A percentile compares a stretch with the other conserved stretches of the same genome.
Evolutionary conservation across 2,329 filamentous ascomycete genomes (phyloP).

Genomic region (Fusarium dimerum): DNA sequence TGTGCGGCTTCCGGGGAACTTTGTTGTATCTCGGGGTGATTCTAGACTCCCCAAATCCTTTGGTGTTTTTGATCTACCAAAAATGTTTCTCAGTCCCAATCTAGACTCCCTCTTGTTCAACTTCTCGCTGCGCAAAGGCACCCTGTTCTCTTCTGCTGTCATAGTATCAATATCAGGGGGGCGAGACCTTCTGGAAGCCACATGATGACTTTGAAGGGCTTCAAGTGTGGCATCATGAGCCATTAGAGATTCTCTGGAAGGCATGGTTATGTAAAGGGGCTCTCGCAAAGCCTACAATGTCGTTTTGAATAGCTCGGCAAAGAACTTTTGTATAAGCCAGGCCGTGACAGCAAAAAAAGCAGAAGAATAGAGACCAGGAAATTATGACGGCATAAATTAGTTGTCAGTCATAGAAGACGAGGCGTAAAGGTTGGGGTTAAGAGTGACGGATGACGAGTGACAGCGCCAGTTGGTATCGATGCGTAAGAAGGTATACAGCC

Average conservation of each 20-base stretch:
- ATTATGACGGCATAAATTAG: neutral
- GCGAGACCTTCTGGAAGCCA: conserved; percentile 23
- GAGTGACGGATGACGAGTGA: neutral
- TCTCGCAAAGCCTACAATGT: neutral
- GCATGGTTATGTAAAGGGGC: conserved; percentile 12
- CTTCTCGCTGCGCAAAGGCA: conserved; percentile 46
- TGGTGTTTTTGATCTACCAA: conserved; percentile 45
- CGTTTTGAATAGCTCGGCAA: neutral
- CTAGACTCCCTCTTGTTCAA: conserved; percentile 51
- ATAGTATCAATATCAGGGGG: conserved; percentile 27
- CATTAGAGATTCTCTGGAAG: conserved; percentile 29
- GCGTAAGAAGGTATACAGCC: neutral
- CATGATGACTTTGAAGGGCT: conserved; percentile 25
- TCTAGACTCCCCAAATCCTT: conserved; percentile 36
- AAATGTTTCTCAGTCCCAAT: conserved; percentile 53
- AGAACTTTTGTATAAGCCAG: neutral
- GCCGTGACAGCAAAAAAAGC: neutral
- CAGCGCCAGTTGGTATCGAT: neutral
- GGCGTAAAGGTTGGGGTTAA: neutral
- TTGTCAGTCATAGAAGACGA: neutral
- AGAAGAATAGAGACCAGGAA: neutral
- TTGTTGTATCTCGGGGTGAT: conserved; percentile 33
- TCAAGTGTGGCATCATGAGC: conserved; percentile 25
- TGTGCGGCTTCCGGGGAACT: conserved; percentile 43
- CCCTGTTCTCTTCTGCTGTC: conserved; percentile 35